Conservation (phyloP, 805 yeast genomes). For the Cyberlindnera veronae region DNA sequence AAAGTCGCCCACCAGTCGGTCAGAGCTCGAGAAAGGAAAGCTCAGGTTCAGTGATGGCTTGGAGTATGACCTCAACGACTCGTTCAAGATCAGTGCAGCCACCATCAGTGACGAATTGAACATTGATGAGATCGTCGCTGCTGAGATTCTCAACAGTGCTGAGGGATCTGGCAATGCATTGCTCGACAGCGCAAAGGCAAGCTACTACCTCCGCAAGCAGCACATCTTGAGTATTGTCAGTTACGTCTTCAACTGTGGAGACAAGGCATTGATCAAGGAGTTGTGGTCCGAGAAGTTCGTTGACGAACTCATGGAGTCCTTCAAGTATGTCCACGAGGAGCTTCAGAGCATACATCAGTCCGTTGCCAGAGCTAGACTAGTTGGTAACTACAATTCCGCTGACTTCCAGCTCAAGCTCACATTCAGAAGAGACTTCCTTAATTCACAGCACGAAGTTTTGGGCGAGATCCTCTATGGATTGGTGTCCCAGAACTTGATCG, state of each 20-base stretch:
- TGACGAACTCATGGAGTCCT: constrained; percentile 47
- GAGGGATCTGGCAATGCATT: constrained; percentile 42
- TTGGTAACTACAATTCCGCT: constrained; percentile 45
- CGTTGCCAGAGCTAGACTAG: constrained; percentile 48
- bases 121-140: constrained; percentile 73
- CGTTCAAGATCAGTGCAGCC: constrained; percentile 59
- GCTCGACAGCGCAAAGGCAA: constrained; percentile 61
- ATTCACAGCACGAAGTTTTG: constrained; percentile 65
- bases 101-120: constrained; percentile 60
- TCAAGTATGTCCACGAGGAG: constrained; percentile 54
- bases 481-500: constrained; percentile 34
- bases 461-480: constrained; percentile 62
- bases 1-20: constrained; percentile 46
- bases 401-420: constrained; percentile 46
- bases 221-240: constrained; percentile 67
- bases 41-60: constrained; percentile 48
- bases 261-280: constrained; percentile 26
- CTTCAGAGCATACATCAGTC: constrained; percentile 51
- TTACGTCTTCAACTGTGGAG: constrained; percentile 32
- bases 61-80: constrained; percentile 57
- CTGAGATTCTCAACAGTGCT: constrained; percentile 60
- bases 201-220: constrained; percentile 65
- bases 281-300: constrained; percentile 30
- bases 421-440: constrained; percentile 59
- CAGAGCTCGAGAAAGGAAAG: constrained; percentile 42